These are phyloP conservation scores for Circinella umbellata DNA, from an alignment of 371 early-diverging fungal genomes.

Conservation along the genomic window DNA sequence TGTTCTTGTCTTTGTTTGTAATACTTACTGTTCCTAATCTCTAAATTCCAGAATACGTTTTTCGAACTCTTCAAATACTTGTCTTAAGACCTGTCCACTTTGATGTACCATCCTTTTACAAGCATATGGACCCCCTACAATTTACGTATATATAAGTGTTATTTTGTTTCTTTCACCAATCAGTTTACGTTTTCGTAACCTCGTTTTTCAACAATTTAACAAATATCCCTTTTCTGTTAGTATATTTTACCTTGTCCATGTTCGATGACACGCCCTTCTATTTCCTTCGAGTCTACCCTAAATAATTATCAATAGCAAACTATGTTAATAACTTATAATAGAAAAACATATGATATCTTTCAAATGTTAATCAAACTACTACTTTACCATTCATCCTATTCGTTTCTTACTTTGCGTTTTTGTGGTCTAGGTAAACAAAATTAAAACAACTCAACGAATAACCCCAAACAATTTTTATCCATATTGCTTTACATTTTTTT, in stretches of 20 bases:
- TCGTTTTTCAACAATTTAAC: neutral
- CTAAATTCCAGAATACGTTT: constrained; percentile 23
- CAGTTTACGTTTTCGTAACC: neutral
- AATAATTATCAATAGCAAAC: neutral
- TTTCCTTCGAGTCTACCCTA: constrained; percentile 69
- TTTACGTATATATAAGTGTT: neutral
- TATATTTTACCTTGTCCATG: constrained; percentile 40
- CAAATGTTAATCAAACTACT: neutral
- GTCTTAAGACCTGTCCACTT: constrained; percentile 14
- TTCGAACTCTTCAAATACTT: constrained; percentile 19
- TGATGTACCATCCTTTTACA: constrained; percentile 20
- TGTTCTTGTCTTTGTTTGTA: too few species aligned
- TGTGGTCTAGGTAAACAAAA: constrained; percentile 34
- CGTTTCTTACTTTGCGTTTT: constrained; percentile 68
- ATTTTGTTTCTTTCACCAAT: neutral
- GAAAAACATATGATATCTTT: neutral
- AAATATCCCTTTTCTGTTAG: too few species aligned
- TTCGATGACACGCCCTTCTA: constrained; percentile 69
- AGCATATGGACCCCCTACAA: constrained; percentile 28
- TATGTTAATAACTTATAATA: neutral
- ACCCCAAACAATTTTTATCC: too few species aligned
- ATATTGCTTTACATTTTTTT: too few species aligned
- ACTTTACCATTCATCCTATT: constrained; percentile 69
- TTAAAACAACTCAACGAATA: too few species aligned
- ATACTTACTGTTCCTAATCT: constrained; percentile 29